A percentile compares a stretch with the other conserved stretches of the same genome.
Conservation (phyloP, 495 filamentous ascomycete species). For the Podospora australis region DNA sequence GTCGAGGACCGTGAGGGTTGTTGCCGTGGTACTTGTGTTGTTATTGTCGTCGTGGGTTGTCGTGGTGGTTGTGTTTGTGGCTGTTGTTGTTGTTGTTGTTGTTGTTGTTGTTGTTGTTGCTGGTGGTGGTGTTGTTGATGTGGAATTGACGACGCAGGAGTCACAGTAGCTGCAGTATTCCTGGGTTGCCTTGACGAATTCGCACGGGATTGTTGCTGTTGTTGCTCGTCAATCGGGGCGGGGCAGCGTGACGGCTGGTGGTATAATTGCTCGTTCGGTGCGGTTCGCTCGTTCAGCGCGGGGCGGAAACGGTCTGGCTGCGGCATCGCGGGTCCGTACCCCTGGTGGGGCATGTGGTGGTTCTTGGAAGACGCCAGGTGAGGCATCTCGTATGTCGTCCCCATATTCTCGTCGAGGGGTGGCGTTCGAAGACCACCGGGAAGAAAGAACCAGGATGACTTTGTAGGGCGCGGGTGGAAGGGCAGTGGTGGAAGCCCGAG, state of each 20-base stretch:
- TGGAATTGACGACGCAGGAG: background rate
- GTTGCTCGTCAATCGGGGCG: background rate
- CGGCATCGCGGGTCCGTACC: slow-evolving; percentile 22
- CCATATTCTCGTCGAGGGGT: slow-evolving; percentile 42
- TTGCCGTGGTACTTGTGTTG: slow-evolving; percentile 20
- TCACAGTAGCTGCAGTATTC: slow-evolving; percentile 1
- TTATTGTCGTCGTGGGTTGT: slow-evolving; percentile 7
- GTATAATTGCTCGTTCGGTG: slow-evolving; percentile 23
- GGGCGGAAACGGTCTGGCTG: slow-evolving; percentile 20
- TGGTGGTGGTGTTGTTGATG: too few species aligned
- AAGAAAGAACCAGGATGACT: background rate
- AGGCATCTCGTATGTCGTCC: slow-evolving; percentile 40
- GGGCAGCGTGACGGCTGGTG: slow-evolving; percentile 19
- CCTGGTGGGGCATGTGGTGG: slow-evolving; percentile 26
- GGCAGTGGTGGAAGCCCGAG: background rate
- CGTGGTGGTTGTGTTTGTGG: background rate
- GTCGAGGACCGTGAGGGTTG: slow-evolving; percentile 30
- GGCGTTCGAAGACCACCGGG: slow-evolving; percentile 43
- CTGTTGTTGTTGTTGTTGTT: too few species aligned
- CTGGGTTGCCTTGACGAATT: background rate
- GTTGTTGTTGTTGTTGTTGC: too few species aligned
- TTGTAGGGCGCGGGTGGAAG: background rate
- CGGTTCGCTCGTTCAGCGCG: slow-evolving; percentile 23
- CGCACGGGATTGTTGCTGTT: background rate
- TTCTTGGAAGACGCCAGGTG: slow-evolving; percentile 37